A percentile compares a stretch with the other conserved stretches of the same genome.
Evolutionary conservation across 2,329 filamentous ascomycete genomes (phyloP).

Genomic region (Rosellinia necatrix): DNA sequence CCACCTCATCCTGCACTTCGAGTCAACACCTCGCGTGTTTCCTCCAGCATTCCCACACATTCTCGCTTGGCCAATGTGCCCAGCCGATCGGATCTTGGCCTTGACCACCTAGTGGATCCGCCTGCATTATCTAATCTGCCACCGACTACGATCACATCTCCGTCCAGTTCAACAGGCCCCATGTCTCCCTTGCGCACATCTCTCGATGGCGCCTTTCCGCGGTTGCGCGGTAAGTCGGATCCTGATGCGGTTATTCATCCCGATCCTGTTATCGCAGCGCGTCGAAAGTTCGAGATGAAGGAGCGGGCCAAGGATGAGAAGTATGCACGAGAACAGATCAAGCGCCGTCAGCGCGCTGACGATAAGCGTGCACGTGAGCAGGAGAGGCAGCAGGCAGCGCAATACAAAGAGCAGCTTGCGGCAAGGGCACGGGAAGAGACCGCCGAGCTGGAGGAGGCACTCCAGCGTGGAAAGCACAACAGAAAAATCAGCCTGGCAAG

Average conservation of each 20-base stretch:
- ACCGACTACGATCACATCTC: slow-evolving; percentile 36
- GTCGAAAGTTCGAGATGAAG: slow-evolving; percentile 66
- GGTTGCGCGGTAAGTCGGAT: slow-evolving; percentile 64
- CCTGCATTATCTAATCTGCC: slow-evolving; percentile 38
- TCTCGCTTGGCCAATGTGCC: slow-evolving; percentile 49
- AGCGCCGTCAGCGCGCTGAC: slow-evolving; percentile 62
- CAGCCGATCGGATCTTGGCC: slow-evolving; percentile 55
- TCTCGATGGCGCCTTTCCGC: slow-evolving; percentile 60
- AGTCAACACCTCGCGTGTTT: slow-evolving; percentile 46
- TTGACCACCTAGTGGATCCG: slow-evolving; percentile 46
- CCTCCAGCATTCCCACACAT: slow-evolving; percentile 37
- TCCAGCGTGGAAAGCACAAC: slow-evolving; percentile 37
- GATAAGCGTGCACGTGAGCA: slow-evolving; percentile 58
- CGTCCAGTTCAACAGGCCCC: slow-evolving; percentile 45
- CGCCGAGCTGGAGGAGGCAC: slow-evolving; percentile 40
- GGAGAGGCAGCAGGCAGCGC: slow-evolving; percentile 50
- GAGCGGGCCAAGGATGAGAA: slow-evolving; percentile 67
- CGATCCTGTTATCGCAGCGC: slow-evolving; percentile 64
- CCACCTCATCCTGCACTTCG: slow-evolving; percentile 39
- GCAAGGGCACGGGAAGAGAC: slow-evolving; percentile 47
- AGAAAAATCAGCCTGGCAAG: slow-evolving; percentile 40
- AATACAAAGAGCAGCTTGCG: slow-evolving; percentile 53
- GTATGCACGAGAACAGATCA: slow-evolving; percentile 62
- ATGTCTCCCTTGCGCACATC: slow-evolving; percentile 62
- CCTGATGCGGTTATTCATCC: slow-evolving; percentile 58